Percentiles rank a stretch among this genome's conserved stretches.
Evolutionary conservation across 441 rosid genomes (phyloP).

Genomic region (Gossypium schwendimanii): DNA sequence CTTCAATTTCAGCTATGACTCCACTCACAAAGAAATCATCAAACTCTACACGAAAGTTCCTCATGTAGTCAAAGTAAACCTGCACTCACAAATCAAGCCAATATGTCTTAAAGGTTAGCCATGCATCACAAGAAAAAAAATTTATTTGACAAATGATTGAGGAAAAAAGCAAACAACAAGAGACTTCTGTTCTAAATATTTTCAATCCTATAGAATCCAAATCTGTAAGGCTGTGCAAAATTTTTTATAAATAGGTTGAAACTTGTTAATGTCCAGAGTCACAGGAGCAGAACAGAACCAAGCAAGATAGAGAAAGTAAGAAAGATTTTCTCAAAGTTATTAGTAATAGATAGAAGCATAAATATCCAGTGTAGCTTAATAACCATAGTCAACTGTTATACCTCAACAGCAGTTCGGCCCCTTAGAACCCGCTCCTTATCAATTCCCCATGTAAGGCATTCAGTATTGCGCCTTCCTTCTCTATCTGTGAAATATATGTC

Average conservation of each 20-base stretch:
- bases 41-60: conserved; percentile 68
- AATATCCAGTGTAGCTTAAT: background rate
- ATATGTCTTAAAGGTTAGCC: background rate
- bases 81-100: conserved; percentile 16
- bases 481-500: conserved; percentile 67
- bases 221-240: background rate
- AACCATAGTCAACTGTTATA: conserved; percentile 17
- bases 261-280: background rate
- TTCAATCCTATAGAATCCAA: background rate
- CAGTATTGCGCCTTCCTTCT: conserved; percentile 49
- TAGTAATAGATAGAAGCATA: background rate
- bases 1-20: conserved; percentile 50
- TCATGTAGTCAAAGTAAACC: conserved; percentile 78
- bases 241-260: background rate
- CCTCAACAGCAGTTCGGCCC: conserved; percentile 71
- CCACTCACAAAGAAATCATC: conserved; percentile 59
- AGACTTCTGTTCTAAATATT: background rate
- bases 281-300: background rate
- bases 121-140: conserved; percentile 7
- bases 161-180: background rate
- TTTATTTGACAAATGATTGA: background rate
- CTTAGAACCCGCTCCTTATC: conserved; percentile 66
- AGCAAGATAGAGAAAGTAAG: background rate
- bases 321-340: background rate
- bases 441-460: conserved; percentile 68